phyloP scores from a whole-genome alignment of 768 basidiomycete genomes.

The Artomyces pyxidatus region DNA sequence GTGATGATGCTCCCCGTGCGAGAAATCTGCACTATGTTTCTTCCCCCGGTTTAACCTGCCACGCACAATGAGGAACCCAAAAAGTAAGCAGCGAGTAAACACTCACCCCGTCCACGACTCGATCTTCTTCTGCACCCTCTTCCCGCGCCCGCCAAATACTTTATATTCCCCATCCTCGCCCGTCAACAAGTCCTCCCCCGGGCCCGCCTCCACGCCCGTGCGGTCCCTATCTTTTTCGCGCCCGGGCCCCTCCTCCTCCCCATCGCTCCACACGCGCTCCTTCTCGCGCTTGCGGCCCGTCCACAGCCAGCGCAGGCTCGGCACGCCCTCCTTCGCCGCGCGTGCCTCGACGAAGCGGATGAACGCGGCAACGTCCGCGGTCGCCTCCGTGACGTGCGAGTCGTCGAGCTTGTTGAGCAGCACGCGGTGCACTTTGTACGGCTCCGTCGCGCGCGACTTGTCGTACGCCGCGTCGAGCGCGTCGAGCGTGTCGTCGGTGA shows the following conservation, averaged over 20 bases:
- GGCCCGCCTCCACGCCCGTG: slow-evolving; percentile 22
- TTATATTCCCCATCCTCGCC: slow-evolving; percentile 24
- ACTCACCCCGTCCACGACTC: slow-evolving; percentile 43
- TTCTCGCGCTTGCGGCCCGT: slow-evolving; percentile 26
- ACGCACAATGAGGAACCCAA: not conserved
- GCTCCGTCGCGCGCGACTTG: slow-evolving; percentile 36
- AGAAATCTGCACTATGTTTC: slow-evolving; percentile 27
- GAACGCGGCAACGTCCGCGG: slow-evolving; percentile 45
- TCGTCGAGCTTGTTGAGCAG: slow-evolving; percentile 55
- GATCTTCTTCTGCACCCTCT: slow-evolving; percentile 37
- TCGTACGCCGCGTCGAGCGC: slow-evolving; percentile 42
- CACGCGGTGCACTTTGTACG: slow-evolving; percentile 54
- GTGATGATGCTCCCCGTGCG: slow-evolving; percentile 14
- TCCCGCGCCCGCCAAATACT: slow-evolving; percentile 20
- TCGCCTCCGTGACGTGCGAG: slow-evolving; percentile 23
- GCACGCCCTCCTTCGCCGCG: slow-evolving; percentile 26
- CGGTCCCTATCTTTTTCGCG: slow-evolving; percentile 23
- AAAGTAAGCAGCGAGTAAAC: not conserved
- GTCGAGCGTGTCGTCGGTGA: slow-evolving; percentile 41
- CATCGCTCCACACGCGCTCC: slow-evolving; percentile 28
- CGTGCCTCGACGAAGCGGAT: slow-evolving; percentile 33
- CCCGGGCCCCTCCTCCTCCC: slow-evolving; percentile 19
- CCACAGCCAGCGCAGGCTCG: slow-evolving; percentile 27
- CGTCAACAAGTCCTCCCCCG: slow-evolving; percentile 19
- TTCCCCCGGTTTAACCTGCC: slow-evolving; percentile 23